Percentiles rank a stretch among this genome's conserved stretches.
Conservation (phyloP, 2,329 filamentous ascomycete species). For the Diaporthe citrichinensis region DNA sequence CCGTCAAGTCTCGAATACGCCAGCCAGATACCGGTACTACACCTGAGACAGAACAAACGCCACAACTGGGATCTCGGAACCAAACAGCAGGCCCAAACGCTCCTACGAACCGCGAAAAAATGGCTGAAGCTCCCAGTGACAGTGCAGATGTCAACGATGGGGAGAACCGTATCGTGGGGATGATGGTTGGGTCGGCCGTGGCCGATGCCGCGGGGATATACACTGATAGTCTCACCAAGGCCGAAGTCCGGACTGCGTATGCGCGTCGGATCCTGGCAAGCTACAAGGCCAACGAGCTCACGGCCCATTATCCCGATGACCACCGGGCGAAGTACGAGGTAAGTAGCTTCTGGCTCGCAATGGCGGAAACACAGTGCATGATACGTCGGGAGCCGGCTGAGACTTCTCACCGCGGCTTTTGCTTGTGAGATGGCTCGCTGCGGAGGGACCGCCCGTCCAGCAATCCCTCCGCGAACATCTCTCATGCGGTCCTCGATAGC, state of each 20-base stretch:
- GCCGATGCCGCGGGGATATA: background rate
- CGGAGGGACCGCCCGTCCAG: background rate
- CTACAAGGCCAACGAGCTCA: background rate
- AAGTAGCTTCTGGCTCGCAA: background rate
- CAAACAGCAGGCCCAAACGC: background rate
- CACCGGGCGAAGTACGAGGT: slow-evolving; percentile 6
- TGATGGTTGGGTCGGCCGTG: slow-evolving; percentile 18
- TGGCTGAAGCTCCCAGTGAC: background rate
- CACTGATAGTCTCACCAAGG: background rate
- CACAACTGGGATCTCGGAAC: no score
- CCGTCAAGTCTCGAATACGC: background rate
- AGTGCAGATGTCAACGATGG: background rate
- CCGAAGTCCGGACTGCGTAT: background rate
- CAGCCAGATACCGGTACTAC: background rate
- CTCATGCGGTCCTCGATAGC: background rate
- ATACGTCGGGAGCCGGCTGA: no score
- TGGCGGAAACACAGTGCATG: background rate
- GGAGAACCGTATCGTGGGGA: slow-evolving; percentile 25
- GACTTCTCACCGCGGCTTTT: background rate
- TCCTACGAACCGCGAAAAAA: background rate
- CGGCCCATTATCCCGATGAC: background rate
- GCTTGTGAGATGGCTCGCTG: background rate
- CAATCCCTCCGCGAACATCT: background rate
- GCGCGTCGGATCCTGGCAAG: background rate
- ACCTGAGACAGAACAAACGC: background rate